phyloP scores from a whole-genome alignment of 805 yeast species.

The Candida berthetii region DNA sequence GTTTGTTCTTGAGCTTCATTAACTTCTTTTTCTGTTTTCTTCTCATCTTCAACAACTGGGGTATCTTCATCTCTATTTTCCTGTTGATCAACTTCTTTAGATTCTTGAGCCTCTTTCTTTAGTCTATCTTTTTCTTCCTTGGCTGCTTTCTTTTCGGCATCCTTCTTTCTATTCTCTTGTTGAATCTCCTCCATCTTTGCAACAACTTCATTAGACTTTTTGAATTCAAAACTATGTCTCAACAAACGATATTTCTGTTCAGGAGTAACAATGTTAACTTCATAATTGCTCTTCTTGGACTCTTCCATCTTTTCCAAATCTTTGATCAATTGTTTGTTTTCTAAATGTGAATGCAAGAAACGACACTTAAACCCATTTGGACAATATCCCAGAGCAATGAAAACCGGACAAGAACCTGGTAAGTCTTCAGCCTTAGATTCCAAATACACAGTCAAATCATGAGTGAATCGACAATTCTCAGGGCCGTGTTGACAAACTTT shows the following conservation, averaged over 20 bases:
- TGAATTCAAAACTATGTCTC: slow-evolving; percentile 54
- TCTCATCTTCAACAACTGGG: slow-evolving; percentile 24
- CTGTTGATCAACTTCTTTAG: slow-evolving; percentile 2
- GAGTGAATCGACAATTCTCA: slow-evolving; percentile 69
- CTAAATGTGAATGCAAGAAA: slow-evolving; percentile 73
- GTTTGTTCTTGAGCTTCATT: slow-evolving; percentile 21
- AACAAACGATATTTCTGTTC: slow-evolving; percentile 28
- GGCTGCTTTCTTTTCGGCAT: slow-evolving; percentile 16
- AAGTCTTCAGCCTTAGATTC: slow-evolving; percentile 64
- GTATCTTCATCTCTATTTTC: slow-evolving; percentile 14
- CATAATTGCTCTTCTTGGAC: slow-evolving; percentile 35
- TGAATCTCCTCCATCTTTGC: slow-evolving; percentile 58
- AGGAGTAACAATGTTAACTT: slow-evolving; percentile 54
- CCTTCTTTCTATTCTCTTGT: slow-evolving; percentile 29
- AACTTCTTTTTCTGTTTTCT: slow-evolving; percentile 14
- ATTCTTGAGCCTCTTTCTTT: too few relatives aligned
- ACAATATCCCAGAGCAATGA: slow-evolving; percentile 75
- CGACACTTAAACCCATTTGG: slow-evolving; percentile 91
- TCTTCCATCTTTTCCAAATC: slow-evolving; percentile 35
- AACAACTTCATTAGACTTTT: slow-evolving; percentile 48
- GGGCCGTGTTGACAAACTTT: slow-evolving; percentile 57
- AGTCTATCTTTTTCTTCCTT: neutral
- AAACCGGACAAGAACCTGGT: slow-evolving; percentile 81
- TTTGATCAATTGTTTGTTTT: slow-evolving; percentile 38
- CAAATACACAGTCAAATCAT: slow-evolving; percentile 64